Base-by-base conservation (phyloP, 2,329 filamentous ascomycete species). In the Colletotrichum sidae region DNA sequence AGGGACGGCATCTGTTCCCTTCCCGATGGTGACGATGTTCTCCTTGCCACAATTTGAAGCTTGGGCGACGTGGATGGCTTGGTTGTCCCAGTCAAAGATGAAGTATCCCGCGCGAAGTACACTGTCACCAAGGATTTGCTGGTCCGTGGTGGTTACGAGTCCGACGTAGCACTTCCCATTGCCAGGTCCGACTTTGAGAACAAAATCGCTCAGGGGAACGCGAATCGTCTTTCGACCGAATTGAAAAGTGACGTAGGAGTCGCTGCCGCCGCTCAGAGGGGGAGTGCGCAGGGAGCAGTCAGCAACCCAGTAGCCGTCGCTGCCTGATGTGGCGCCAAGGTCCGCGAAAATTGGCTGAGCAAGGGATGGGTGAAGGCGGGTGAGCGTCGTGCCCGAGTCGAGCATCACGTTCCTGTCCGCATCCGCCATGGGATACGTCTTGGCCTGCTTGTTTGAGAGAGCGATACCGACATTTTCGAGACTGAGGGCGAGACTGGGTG, bases 331-430 rank as follows among this genome's bases (percentile, higher is more conserved):
- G 0, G 80, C 82, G 9, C 77, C 75, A 38, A 87, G 80, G n/a
- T 75, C 74, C 4, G 75, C 68, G 1, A 82, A 78, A 4, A 87
- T 76, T 2, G 78, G 77, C 6, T 69, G 63, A n/a, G 82, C 81
- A 8, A 84, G 72, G 2, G 72, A 46, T 9, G 75, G 68, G 15
- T 83, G 84, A 42, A 87, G 78, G 17, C 81, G 77, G 4, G 76
- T 80, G 11, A 86, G 72, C 0, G 84, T 86, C 2, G 83, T 82
- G 55, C 85, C 85, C 2, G 81, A 84, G 74, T 88, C 85, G 55
- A 87, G 77, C 72, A 84, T 78, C 25, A 83, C 79, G 52, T 77
- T 79, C 9, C 76, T 70, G 33, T 83, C 79, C 7, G 72, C 63
- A 2, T 60, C 67, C 2, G 59, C 46, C 1, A 80, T 69, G 13